Evolutionary conservation across 75 land plant species (phyloP).

Genomic region (Larix kaempferi): DNA sequence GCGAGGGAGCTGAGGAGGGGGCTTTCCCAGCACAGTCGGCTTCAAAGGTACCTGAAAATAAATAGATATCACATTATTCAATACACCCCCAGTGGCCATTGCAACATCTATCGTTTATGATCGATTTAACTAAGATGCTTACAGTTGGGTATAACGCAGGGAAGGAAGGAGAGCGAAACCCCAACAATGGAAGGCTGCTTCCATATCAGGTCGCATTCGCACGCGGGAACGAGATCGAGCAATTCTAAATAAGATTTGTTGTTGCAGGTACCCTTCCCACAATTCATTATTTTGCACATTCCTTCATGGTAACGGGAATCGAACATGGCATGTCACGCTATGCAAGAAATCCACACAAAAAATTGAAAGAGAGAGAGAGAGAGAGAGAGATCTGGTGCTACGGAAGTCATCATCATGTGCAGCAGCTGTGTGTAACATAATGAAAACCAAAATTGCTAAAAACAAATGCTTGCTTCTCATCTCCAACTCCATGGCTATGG

Average conservation of each 20-base stretch:
- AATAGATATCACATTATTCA: too few relatives aligned
- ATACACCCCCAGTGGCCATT: too few relatives aligned
- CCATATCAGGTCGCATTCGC: neutral
- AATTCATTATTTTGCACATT: neutral
- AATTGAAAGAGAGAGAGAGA: neutral
- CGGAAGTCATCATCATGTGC: neutral
- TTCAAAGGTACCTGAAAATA: too few relatives aligned
- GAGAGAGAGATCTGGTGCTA: too few relatives aligned
- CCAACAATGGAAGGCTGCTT: neutral
- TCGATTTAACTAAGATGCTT: neutral
- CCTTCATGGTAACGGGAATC: neutral
- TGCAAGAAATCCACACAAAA: neutral
- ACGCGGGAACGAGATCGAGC: neutral
- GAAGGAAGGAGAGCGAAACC: neutral
- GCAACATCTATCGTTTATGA: too few relatives aligned
- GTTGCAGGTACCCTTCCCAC: neutral
- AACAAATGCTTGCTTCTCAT: neutral
- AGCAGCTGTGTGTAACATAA: neutral
- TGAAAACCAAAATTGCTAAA: neutral
- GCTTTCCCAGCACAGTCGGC: too few relatives aligned
- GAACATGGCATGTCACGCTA: neutral
- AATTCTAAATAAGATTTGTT: too few relatives aligned
- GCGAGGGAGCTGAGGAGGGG: too few relatives aligned
- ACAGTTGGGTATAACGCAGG: constrained; percentile 13
- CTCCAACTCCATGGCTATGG: too few relatives aligned